Conservation (phyloP, 108 stramenopile species). For the Bacterosira constricta region DNA sequence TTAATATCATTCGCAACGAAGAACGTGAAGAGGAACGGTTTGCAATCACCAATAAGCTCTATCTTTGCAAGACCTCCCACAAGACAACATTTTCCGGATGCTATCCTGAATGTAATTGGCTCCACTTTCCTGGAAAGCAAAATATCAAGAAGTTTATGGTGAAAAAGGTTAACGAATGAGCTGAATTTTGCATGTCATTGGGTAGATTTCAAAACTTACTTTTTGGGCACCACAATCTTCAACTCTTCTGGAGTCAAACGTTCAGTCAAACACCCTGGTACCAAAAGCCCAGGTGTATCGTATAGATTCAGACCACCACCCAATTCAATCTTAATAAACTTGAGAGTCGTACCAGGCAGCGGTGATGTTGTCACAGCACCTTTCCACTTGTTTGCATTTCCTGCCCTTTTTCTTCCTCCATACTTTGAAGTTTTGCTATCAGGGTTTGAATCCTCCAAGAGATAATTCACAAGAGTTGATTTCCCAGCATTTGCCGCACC, state of each 20-base stretch:
- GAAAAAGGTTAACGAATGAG: background rate
- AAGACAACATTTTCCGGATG: slow-evolving; percentile 82
- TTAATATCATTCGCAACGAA: slow-evolving; percentile 96
- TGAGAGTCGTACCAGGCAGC: slow-evolving; percentile 88
- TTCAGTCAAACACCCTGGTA: slow-evolving; percentile 84
- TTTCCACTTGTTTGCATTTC: slow-evolving; percentile 75
- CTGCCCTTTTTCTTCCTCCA: slow-evolving; percentile 57
- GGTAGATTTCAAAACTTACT: slow-evolving; percentile 59
- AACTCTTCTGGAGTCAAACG: slow-evolving; percentile 86
- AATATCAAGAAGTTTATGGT: too few relatives aligned
- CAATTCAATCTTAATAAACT: slow-evolving; percentile 87
- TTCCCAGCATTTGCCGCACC: slow-evolving; percentile 93
- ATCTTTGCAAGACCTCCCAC: slow-evolving; percentile 87
- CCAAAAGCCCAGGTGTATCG: slow-evolving; percentile 89
- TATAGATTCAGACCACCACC: slow-evolving; percentile 71
- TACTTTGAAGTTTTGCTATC: slow-evolving; percentile 41
- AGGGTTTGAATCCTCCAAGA: slow-evolving; percentile 61
- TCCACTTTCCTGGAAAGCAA: slow-evolving; percentile 66
- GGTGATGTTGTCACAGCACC: slow-evolving; percentile 84
- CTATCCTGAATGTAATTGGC: slow-evolving; percentile 83
- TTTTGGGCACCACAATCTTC: slow-evolving; percentile 88
- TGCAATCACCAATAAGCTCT: slow-evolving; percentile 82
- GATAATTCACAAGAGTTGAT: slow-evolving; percentile 81
- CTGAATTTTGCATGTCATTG: background rate
- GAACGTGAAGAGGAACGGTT: slow-evolving; percentile 92